Evolutionary conservation across 129 eudicot species (phyloP).

Genomic region (Glebionis coronaria): DNA sequence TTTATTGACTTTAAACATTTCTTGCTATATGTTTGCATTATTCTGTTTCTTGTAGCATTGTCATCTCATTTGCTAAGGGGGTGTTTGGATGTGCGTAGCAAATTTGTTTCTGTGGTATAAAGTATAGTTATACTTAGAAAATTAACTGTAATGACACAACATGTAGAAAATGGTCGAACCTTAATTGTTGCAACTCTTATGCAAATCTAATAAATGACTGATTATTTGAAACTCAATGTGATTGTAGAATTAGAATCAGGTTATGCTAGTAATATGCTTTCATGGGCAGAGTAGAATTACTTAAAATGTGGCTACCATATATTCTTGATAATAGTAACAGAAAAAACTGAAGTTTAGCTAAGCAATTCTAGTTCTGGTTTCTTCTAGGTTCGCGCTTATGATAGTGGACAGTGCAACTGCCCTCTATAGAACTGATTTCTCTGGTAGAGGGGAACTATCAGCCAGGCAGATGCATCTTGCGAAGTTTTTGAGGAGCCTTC

Average conservation of each 20-base stretch:
- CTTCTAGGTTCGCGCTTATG: slow-evolving; percentile 84
- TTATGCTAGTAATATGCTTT: too few species aligned
- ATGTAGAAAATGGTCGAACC: background rate
- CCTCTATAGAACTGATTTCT: slow-evolving; percentile 90
- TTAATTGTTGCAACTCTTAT: background rate
- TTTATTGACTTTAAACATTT: background rate
- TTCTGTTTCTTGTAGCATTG: background rate
- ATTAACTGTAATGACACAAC: background rate
- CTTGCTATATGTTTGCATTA: background rate
- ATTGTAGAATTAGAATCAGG: background rate
- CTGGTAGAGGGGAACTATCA: slow-evolving; percentile 93
- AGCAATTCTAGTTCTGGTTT: slow-evolving; percentile 15
- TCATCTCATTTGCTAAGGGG: background rate
- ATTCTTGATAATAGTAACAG: background rate
- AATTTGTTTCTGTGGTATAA: too few species aligned
- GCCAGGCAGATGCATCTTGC: slow-evolving; percentile 99
- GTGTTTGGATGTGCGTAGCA: background rate
- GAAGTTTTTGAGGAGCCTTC: slow-evolving; percentile 93
- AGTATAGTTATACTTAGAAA: too few species aligned
- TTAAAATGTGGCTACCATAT: too few species aligned
- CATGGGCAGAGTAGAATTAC: too few species aligned
- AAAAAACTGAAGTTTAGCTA: background rate
- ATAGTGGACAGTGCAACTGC: slow-evolving; percentile 98
- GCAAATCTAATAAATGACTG: background rate
- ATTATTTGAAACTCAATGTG: background rate